These are phyloP conservation scores for Candida boidinii DNA, from an alignment of 805 yeast species.

Conservation along the genomic window DNA sequence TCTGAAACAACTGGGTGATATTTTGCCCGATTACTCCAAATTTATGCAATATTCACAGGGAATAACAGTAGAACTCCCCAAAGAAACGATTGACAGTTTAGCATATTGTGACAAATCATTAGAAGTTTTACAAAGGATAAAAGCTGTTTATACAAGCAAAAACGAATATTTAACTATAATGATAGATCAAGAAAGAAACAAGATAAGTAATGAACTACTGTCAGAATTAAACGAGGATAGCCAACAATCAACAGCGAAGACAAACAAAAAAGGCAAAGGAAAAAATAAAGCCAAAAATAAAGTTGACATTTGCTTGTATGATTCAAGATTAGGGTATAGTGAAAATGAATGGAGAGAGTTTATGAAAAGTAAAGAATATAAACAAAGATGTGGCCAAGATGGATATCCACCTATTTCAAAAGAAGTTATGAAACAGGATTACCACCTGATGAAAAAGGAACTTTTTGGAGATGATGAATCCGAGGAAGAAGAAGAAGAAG, in stretches of 20 bases:
- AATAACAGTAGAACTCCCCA: too few species aligned
- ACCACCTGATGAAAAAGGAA: slow-evolving; percentile 6
- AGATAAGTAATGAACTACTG: slow-evolving; percentile 1
- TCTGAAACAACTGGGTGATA: slow-evolving; percentile 22
- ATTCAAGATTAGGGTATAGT: slow-evolving; percentile 15
- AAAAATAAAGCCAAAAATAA: slow-evolving; percentile 23
- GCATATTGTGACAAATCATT: too few species aligned
- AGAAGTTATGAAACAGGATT: slow-evolving; percentile 5
- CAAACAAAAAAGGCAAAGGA: slow-evolving; percentile 11
- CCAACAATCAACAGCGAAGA: not conserved
- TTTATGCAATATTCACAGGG: too few species aligned
- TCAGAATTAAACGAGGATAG: not conserved
- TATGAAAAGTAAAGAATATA: slow-evolving; percentile 7
- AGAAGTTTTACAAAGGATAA: not conserved
- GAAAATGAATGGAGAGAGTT: slow-evolving; percentile 16
- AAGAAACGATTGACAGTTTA: too few species aligned
- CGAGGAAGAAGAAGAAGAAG: slow-evolving; percentile 2
- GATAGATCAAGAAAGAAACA: slow-evolving; percentile 18
- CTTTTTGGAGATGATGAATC: slow-evolving; percentile 2
- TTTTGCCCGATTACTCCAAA: slow-evolving; percentile 39
- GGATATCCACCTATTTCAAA: slow-evolving; percentile 1
- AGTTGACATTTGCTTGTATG: slow-evolving; percentile 48
- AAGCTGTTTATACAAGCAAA: slow-evolving; percentile 5
- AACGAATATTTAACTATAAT: slow-evolving; percentile 12
- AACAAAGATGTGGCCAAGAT: slow-evolving; percentile 1